Evolutionary conservation across 2,329 filamentous ascomycete species (phyloP), one percentile per base, ranked within the genome.

Genomic region (Trichoderma endophyticum): DNA sequence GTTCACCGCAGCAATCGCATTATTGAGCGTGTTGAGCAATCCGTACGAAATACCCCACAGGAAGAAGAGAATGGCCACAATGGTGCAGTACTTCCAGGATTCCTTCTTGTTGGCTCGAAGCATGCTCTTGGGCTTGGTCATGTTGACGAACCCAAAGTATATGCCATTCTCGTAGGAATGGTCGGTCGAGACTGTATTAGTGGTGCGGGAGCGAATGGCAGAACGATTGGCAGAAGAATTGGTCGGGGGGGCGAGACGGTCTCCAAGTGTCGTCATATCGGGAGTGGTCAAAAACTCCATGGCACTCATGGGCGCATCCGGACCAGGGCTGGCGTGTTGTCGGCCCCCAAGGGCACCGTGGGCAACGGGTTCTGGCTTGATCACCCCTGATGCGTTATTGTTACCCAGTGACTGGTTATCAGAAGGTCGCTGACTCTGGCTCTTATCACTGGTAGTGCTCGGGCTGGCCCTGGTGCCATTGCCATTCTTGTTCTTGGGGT

Each of bases 21-120:
- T 87, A 79, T 97, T 97, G 32, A 98, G 86, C 0, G 91, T 92
- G 77, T 96, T 94, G 6, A 97, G 84, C 2, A 97, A 86, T 0
- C 95, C 95, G 76, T 97, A 97, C 0, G 94, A 94, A 72, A 97
- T 92, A 0, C 95, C 95, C 94, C 94, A 97, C 3, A 97, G 84
- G 74, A 97, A 90, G 82, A 97, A 97, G 0, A 97, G 84, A 7
- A 95, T 87, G 1, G 92, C 93, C 26, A 97, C 93, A 74, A 93
- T 85, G 18, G 88, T 86, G 77, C 92, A 91, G 74, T 93, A 93
- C 74, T 90, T 92, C 75, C 92, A 83, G 0, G 91, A 92, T 74
- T 94, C 91, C 12, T 82, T 79, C 1, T 85, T 85, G 1, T 87
- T 89, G 71, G 89, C 88, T 26, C 89, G 84, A 8, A 93, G 87